Evolutionary conservation across 768 basidiomycete genomes (phyloP).

Genomic region (Boletus rex-veris): DNA sequence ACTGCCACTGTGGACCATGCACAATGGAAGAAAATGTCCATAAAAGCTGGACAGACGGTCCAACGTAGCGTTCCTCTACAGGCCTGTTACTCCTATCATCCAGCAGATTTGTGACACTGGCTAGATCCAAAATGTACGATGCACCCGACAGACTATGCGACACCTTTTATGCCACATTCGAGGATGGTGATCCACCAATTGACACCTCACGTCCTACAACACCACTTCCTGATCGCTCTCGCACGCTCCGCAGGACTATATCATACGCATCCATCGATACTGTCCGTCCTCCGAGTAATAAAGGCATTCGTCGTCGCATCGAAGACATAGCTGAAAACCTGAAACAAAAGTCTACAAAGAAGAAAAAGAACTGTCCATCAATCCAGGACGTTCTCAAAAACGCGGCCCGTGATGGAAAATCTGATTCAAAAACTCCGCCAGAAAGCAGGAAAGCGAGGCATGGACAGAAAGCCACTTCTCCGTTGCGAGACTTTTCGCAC

Average conservation of each 20-base stretch:
- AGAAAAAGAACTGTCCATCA: background rate
- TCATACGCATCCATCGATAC: constrained; percentile 21
- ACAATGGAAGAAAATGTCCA: constrained; percentile 5
- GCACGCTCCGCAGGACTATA: constrained; percentile 14
- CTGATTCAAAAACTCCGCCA: background rate
- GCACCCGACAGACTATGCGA: background rate
- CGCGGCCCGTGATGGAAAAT: background rate
- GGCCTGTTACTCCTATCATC: background rate
- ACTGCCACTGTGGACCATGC: background rate
- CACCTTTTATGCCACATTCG: background rate
- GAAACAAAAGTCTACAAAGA: constrained; percentile 6
- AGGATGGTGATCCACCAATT: background rate
- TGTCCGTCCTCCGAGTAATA: background rate
- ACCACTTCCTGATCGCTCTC: background rate
- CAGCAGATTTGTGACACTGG: background rate
- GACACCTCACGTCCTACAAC: background rate
- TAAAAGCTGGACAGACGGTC: background rate
- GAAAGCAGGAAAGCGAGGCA: background rate
- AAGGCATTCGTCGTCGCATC: constrained; percentile 15
- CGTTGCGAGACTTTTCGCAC: background rate
- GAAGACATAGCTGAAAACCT: constrained; percentile 6
- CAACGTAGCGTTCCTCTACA: background rate
- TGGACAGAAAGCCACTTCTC: background rate
- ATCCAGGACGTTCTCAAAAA: background rate
- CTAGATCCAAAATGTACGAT: background rate